Evolutionary conservation across 768 basidiomycete genomes (phyloP).

Genomic region (Suillus hirtellus): DNA sequence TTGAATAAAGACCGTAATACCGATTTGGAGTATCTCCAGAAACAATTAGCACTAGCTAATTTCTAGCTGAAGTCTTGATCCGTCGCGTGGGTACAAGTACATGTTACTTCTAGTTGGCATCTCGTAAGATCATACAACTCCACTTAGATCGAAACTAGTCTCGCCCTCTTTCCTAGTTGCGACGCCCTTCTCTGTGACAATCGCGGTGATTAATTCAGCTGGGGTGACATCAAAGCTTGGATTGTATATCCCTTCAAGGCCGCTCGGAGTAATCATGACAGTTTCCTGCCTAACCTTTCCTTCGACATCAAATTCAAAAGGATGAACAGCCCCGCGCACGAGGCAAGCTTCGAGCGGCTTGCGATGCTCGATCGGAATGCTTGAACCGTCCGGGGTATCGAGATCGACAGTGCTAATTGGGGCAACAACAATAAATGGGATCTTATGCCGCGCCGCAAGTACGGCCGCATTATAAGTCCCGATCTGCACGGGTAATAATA

Average conservation of each 20-base stretch:
- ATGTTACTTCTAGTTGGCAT: neutral
- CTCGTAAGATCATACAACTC: constrained; percentile 18
- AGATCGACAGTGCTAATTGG: constrained; percentile 93
- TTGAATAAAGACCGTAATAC: neutral
- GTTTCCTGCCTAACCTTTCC: constrained; percentile 65
- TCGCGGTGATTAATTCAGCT: constrained; percentile 88
- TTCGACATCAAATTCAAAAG: constrained; percentile 37
- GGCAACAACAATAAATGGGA: constrained; percentile 92
- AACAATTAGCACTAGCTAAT: neutral
- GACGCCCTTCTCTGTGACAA: constrained; percentile 95
- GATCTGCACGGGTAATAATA: constrained; percentile 42
- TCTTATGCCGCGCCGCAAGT: constrained; percentile 80
- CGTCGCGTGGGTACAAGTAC: neutral
- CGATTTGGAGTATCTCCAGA: neutral
- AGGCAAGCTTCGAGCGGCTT: constrained; percentile 86
- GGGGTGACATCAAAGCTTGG: constrained; percentile 98
- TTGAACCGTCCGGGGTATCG: constrained; percentile 67
- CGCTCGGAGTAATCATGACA: constrained; percentile 80
- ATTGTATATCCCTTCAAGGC: constrained; percentile 71
- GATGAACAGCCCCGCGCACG: constrained; percentile 79
- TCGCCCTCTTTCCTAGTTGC: constrained; percentile 67
- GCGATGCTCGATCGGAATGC: constrained; percentile 93
- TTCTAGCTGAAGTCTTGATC: constrained; percentile 3
- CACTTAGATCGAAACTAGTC: constrained; percentile 60
- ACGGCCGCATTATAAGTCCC: constrained; percentile 98